These are phyloP conservation scores for Austroboletus niveus DNA, from an alignment of 1,284 basidiomycete species.

Conservation along the genomic window DNA sequence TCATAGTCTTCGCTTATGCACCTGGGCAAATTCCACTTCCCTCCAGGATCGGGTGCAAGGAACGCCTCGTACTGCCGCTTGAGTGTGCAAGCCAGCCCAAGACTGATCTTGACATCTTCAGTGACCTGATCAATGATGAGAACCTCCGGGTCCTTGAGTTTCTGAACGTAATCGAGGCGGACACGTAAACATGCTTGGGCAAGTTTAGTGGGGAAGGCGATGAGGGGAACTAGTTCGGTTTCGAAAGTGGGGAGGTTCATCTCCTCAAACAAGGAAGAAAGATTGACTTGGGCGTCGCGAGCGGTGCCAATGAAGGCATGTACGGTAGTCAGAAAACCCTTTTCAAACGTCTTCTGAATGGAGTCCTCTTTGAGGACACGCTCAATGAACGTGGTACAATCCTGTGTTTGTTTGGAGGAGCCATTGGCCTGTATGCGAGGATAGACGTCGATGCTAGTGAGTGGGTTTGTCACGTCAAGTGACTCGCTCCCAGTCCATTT, in stretches of 20 bases:
- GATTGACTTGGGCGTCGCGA: constrained; percentile 84
- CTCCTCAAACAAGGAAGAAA: constrained; percentile 69
- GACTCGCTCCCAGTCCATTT: constrained; percentile 91
- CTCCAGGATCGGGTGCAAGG: constrained; percentile 80
- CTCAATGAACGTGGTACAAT: constrained; percentile 85
- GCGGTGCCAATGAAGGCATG: constrained; percentile 85
- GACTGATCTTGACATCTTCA: constrained; percentile 89
- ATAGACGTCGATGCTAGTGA: constrained; percentile 53
- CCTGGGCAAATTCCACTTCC: constrained; percentile 86
- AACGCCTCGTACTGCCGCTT: constrained; percentile 94
- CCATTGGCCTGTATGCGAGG: constrained; percentile 27
- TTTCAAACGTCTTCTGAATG: constrained; percentile 92
- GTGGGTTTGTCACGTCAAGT: constrained; percentile 82
- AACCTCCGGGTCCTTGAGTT: constrained; percentile 85
- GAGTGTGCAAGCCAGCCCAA: constrained; percentile 91
- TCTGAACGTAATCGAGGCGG: constrained; percentile 88
- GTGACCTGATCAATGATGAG: constrained; percentile 95
- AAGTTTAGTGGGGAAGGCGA: constrained; percentile 93
- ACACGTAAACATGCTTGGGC: constrained; percentile 90
- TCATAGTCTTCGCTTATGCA: constrained; percentile 92
- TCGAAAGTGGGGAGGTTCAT: constrained; percentile 95
- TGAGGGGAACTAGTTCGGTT: constrained; percentile 88
- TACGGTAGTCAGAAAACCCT: constrained; percentile 86
- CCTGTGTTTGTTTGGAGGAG: constrained; percentile 43
- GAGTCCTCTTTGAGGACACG: constrained; percentile 95